phyloP scores from a whole-genome alignment of 2,329 filamentous ascomycete species.

The Amauroascus verrucosus region DNA sequence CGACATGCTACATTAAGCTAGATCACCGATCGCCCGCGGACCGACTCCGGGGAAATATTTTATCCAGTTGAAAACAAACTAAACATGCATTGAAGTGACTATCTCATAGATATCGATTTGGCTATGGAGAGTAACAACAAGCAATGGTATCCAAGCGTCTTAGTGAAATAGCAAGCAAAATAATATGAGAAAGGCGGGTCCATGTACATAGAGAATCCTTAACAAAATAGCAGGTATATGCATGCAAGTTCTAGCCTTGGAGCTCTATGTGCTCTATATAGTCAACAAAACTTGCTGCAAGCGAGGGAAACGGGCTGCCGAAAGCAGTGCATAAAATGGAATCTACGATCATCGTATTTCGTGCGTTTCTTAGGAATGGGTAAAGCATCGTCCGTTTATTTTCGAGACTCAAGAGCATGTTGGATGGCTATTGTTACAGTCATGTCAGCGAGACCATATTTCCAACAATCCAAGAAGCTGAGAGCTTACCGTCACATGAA shows the following conservation, averaged over 20 bases:
- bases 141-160: background rate
- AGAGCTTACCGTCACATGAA: conserved; percentile 60
- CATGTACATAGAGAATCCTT: background rate
- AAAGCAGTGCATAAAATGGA: background rate
- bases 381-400: conserved; percentile 3
- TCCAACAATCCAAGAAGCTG: background rate
- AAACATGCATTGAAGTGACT: background rate
- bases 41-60: background rate
- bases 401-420: conserved; percentile 16
- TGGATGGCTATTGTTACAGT: conserved; percentile 15
- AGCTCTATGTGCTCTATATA: conserved; percentile 6
- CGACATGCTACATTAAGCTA: background rate
- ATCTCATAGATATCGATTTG: too few species aligned
- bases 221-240: background rate
- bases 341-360: background rate
- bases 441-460: background rate
- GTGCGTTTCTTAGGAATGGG: background rate
- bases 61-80: background rate
- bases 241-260: conserved; percentile 5
- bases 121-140: background rate
- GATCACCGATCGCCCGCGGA: background rate
- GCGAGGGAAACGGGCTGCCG: background rate
- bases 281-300: conserved; percentile 3
- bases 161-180: too few species aligned
- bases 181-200: too few species aligned